Evolutionary conservation across 116 monocot species (phyloP).

Genomic region (Phalaenopsis hybrid): DNA sequence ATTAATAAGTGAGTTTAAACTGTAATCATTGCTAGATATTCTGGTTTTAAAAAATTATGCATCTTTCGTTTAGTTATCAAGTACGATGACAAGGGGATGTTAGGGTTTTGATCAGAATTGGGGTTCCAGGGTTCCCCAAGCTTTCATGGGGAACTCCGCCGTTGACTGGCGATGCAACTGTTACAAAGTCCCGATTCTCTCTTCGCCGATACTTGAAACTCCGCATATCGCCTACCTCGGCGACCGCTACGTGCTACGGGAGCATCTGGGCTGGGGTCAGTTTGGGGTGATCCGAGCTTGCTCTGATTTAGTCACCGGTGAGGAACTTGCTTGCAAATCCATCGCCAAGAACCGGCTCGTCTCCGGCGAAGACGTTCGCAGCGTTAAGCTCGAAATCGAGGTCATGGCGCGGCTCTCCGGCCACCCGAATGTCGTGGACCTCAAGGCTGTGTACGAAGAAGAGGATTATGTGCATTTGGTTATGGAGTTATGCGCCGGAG

Average conservation of each 20-base stretch:
- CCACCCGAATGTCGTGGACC: conserved; percentile 75
- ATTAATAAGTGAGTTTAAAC: background rate
- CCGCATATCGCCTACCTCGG: conserved; percentile 45
- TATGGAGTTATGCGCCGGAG: conserved; percentile 90
- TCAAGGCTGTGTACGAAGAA: conserved; percentile 87
- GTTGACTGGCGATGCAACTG: conserved; percentile 20
- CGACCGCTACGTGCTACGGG: conserved; percentile 50
- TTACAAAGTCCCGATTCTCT: conserved; percentile 47
- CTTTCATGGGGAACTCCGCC: background rate
- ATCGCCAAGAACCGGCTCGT: conserved; percentile 75
- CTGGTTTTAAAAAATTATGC: background rate
- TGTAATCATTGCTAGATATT: background rate
- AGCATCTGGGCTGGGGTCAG: conserved; percentile 77
- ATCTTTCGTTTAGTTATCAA: background rate
- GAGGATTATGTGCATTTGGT: conserved; percentile 62
- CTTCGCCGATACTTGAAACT: conserved; percentile 49
- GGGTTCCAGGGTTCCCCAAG: background rate
- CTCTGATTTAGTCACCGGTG: conserved; percentile 50
- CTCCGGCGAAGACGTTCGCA: conserved; percentile 51
- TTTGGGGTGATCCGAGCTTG: conserved; percentile 78
- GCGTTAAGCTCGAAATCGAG: conserved; percentile 87
- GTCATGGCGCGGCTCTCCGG: conserved; percentile 80
- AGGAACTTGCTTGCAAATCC: conserved; percentile 76
- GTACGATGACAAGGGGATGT: background rate
- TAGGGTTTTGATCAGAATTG: background rate